These are phyloP conservation scores for Colletotrichum higginsianum DNA, from an alignment of 2,329 filamentous ascomycete genomes.

Conservation along the genomic window DNA sequence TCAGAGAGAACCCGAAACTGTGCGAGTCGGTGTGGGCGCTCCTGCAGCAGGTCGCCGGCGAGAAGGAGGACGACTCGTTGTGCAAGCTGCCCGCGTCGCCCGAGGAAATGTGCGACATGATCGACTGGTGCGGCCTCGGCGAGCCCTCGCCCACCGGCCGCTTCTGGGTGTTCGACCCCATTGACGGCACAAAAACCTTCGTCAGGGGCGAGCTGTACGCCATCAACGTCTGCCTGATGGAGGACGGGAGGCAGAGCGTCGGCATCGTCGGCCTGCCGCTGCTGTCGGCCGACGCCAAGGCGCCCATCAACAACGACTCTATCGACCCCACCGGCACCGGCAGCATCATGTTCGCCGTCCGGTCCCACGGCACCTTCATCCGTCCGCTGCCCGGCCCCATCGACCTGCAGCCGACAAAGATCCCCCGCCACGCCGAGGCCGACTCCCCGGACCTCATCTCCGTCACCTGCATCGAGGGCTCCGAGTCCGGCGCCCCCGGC, in stretches of 20 bases:
- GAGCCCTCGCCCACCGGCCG: constrained; percentile 54
- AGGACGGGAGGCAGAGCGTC: constrained; percentile 65
- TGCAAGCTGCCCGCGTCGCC: constrained; percentile 55
- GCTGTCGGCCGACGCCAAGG: constrained; percentile 55
- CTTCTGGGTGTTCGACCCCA: constrained; percentile 73
- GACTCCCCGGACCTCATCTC: constrained; percentile 54
- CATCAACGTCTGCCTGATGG: constrained; percentile 69
- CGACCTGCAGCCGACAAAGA: constrained; percentile 45
- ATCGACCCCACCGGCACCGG: constrained; percentile 61
- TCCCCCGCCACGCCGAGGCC: constrained; percentile 50
- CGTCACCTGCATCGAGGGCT: constrained; percentile 63
- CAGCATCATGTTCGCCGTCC: constrained; percentile 66
- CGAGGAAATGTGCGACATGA: constrained; percentile 66
- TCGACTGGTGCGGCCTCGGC: constrained; percentile 66
- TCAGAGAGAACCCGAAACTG: constrained; percentile 60
- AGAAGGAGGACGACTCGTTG: constrained; percentile 46
- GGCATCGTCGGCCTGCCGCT: constrained; percentile 66
- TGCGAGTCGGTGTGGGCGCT: constrained; percentile 64
- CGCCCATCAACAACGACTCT: constrained; percentile 60
- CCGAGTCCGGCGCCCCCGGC: constrained; percentile 64
- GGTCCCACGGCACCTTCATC: constrained; percentile 63
- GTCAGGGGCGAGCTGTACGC: constrained; percentile 69
- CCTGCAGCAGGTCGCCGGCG: constrained; percentile 52
- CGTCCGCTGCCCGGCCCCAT: constrained; percentile 54
- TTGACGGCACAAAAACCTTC: constrained; percentile 73